Conservation (phyloP, 139 green algal genomes). For the Coccomyxa sp. region DNA sequence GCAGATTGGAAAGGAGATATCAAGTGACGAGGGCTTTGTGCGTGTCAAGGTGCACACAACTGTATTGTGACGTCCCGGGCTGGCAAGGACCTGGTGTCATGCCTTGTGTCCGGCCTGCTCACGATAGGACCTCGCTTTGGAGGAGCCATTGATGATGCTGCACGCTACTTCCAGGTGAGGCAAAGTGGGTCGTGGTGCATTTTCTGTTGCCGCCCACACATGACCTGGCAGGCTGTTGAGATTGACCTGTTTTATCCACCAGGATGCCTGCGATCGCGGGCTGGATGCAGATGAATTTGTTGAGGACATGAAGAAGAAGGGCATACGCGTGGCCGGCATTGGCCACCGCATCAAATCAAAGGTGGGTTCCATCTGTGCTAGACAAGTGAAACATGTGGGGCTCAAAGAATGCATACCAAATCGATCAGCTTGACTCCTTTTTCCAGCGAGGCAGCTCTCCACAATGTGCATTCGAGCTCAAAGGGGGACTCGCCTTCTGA, state of each 20-base stretch:
- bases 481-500: no score
- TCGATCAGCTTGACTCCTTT: background rate
- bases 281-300: conserved; percentile 73
- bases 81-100: conserved; percentile 86
- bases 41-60: conserved; percentile 79
- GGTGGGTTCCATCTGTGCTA: background rate
- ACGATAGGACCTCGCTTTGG: conserved; percentile 88
- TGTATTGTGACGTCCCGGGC: conserved; percentile 83
- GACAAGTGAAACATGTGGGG: no score
- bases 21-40: background rate
- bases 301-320: conserved; percentile 81
- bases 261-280: conserved; percentile 14
- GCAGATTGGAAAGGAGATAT: no score
- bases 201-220: no score
- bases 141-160: conserved; percentile 87
- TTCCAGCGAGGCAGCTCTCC: background rate
- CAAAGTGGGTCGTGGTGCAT: background rate
- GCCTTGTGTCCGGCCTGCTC: conserved; percentile 77
- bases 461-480: no score
- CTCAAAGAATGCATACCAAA: no score
- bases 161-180: conserved; percentile 63
- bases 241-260: background rate
- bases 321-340: conserved; percentile 81
- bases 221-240: no score
- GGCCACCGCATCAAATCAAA: conserved; percentile 94